These are phyloP conservation scores for Cladorrhinum samala DNA, from an alignment of 495 filamentous ascomycete genomes.

Conservation along the genomic window DNA sequence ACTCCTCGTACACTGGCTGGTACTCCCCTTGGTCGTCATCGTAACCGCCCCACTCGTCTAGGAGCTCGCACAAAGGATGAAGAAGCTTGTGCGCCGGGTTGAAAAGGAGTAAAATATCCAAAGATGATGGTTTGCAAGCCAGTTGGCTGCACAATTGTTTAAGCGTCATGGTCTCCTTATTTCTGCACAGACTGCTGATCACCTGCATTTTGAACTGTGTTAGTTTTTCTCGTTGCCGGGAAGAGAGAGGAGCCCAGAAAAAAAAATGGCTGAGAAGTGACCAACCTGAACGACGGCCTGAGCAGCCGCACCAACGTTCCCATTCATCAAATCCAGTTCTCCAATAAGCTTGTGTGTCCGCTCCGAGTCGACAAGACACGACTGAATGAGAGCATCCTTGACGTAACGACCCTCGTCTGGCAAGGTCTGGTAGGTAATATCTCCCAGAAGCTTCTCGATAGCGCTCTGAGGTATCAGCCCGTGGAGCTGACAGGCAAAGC, in stretches of 20 bases:
- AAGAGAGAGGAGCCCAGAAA: too few species aligned
- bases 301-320: constrained; percentile 86
- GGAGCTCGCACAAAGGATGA: constrained; percentile 73
- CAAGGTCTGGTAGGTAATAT: constrained; percentile 76
- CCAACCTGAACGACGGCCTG: constrained; percentile 72
- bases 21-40: constrained; percentile 94
- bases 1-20: constrained; percentile 95
- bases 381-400: constrained; percentile 67
- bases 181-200: constrained; percentile 67
- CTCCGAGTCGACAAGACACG: constrained; percentile 66
- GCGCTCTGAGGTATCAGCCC: constrained; percentile 68
- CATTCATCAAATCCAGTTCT: constrained; percentile 88
- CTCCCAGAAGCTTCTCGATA: constrained; percentile 75
- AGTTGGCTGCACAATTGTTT: constrained; percentile 78
- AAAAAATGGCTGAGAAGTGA: background rate
- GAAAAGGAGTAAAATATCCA: constrained; percentile 87
- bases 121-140: constrained; percentile 64
- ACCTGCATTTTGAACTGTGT: constrained; percentile 51
- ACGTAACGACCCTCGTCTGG: constrained; percentile 68
- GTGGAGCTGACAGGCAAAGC: constrained; percentile 86
- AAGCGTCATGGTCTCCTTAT: constrained; percentile 86
- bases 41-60: constrained; percentile 79
- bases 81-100: constrained; percentile 67
- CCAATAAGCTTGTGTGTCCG: constrained; percentile 64
- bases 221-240: background rate